Conservation (phyloP, 495 filamentous ascomycete genomes). For the Aspergillus funiculosus region DNA sequence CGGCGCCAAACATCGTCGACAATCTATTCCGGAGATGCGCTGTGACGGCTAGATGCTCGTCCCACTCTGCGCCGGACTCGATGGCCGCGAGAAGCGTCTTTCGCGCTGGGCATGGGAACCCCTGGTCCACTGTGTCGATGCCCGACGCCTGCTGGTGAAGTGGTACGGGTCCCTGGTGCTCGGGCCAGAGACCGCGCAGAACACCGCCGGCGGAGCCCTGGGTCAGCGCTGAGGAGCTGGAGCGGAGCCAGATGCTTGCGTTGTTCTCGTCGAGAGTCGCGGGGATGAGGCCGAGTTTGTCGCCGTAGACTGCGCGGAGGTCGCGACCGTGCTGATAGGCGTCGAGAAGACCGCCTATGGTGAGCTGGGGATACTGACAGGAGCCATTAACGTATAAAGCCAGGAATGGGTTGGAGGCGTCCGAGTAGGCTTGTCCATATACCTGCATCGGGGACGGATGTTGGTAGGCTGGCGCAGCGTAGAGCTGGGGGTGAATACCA, state of each 20-base stretch:
- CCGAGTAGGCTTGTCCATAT: constrained; percentile 39
- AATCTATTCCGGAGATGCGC: constrained; percentile 26
- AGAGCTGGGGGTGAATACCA: constrained; percentile 36
- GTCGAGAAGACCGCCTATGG: constrained; percentile 39
- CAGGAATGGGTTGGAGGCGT: constrained; percentile 38
- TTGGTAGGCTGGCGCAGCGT: constrained; percentile 22
- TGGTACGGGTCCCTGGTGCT: constrained; percentile 29
- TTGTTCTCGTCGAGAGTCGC: constrained; percentile 15
- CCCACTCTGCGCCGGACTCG: constrained; percentile 31
- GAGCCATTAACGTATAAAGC: constrained; percentile 31
- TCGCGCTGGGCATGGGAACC: constrained; percentile 32
- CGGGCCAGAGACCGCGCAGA: constrained; percentile 38
- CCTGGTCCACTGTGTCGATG: constrained; percentile 37
- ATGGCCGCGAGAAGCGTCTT: constrained; percentile 23
- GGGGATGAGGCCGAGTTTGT: constrained; percentile 33
- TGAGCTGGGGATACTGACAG: constrained; percentile 43
- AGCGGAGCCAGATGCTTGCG: constrained; percentile 35
- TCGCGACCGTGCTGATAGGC: constrained; percentile 41
- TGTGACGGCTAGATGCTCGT: constrained; percentile 34
- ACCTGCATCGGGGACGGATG: constrained; percentile 28
- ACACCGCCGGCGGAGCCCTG: constrained; percentile 39
- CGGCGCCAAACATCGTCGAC: constrained; percentile 33
- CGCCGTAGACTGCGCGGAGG: constrained; percentile 33
- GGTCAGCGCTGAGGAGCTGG: constrained; percentile 34
- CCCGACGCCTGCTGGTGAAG: constrained; percentile 36